Base-by-base conservation (phyloP, 225 moss, liverwort and hornwort genomes). In the Pleurozium schreberi region DNA sequence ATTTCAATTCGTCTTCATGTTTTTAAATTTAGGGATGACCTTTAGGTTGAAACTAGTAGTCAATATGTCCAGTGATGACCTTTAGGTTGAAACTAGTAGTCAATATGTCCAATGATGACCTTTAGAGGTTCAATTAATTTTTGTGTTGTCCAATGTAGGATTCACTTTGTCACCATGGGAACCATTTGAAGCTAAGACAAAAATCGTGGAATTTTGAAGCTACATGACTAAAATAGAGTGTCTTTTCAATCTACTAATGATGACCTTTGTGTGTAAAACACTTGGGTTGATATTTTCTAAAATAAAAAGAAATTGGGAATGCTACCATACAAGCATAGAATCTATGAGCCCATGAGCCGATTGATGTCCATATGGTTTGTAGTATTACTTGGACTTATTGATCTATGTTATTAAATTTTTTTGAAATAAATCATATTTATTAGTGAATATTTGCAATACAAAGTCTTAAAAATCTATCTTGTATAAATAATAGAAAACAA, bases 71-170 rank as follows among this genome's bases (percentile, higher is more conserved):
- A 0, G 2, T 34, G 5, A 52, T 34, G 20, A 76, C 2, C 20
- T 21, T 50, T 13, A 33, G 2, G 8, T 33, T 50, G 5, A 21
- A 52, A 22, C 22, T 22, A 21, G 3, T 13, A 34, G 34, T 34
- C 0, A 0, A 34, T 75, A 52, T 22, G 21, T 5, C 0, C 2
- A 0, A 0, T 50, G 13, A 50, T 52, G 50, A 14, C 4, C 36
- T 76, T 22, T 12, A 0, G 3, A 1, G 2, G 2, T 52, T 52
- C 12, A 22, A 52, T 38, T 55, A 23, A 8, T 36, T 25, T 77
- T 53, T 25, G 6, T 15, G 8, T 14, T 10, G 1, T 53, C 0
- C 0, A 38, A 77, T 38, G 38, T 15, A 25, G 5, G 6, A 6
- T 25, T 0, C 8, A 53, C 23, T 38, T 38, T 0, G 2, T 77